Conservation (phyloP, 2,329 filamentous ascomycete species). For the Colletotrichum sp. region DNA sequence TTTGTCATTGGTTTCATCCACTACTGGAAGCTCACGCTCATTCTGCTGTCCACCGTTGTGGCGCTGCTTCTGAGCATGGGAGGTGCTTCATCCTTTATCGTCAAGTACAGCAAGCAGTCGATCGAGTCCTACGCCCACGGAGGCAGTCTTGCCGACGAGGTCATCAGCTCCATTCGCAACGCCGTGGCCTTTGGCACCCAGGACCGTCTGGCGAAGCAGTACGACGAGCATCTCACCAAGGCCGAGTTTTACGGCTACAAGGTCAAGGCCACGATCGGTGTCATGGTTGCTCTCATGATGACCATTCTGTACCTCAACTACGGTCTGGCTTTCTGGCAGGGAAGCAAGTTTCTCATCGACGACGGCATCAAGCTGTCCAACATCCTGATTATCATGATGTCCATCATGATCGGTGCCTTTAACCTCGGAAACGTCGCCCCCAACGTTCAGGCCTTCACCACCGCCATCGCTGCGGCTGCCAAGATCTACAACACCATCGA, state of each 20-base stretch:
- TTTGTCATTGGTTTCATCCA: conserved; percentile 91
- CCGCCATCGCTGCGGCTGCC: conserved; percentile 79
- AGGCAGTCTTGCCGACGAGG: conserved; percentile 90
- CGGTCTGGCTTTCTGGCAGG: conserved; percentile 87
- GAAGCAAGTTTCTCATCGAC: conserved; percentile 73
- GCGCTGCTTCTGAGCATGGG: conserved; percentile 83
- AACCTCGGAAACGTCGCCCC: conserved; percentile 87
- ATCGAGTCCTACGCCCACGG: conserved; percentile 82
- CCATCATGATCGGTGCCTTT: conserved; percentile 92
- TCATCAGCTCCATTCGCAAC: conserved; percentile 91
- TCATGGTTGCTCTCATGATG: conserved; percentile 88
- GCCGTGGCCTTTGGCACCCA: conserved; percentile 93
- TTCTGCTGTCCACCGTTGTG: conserved; percentile 81
- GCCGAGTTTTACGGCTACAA: conserved; percentile 80
- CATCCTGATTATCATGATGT: conserved; percentile 85
- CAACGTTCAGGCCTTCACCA: conserved; percentile 85
- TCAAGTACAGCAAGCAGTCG: conserved; percentile 81
- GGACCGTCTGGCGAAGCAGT: conserved; percentile 86
- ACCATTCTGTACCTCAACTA: conserved; percentile 85
- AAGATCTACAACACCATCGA: conserved; percentile 98
- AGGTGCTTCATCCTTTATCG: conserved; percentile 72
- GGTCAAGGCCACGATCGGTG: conserved; percentile 72
- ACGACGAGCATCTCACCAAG: conserved; percentile 74
- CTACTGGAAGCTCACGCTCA: conserved; percentile 92
- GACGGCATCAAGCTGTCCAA: conserved; percentile 70